These are phyloP conservation scores for Kitagawia praeruptora DNA, from an alignment of 129 eudicot genomes.

Conservation along the genomic window DNA sequence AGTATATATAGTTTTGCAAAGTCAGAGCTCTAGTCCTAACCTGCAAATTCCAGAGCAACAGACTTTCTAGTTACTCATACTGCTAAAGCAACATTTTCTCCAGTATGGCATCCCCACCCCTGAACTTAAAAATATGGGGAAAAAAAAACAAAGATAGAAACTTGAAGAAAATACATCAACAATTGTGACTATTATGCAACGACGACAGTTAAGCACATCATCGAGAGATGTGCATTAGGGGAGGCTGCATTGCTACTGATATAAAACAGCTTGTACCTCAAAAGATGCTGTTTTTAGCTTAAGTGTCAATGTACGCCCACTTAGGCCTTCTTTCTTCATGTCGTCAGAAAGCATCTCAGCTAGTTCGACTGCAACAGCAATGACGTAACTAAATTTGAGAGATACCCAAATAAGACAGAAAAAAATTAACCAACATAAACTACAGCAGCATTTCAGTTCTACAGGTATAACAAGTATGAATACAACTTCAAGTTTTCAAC, in stretches of 20 bases:
- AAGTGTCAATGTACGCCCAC: slow-evolving; percentile 78
- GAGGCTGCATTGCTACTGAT: background rate
- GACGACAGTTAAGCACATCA: background rate
- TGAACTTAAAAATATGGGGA: background rate
- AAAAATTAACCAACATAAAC: background rate
- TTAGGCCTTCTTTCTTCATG: slow-evolving; percentile 66
- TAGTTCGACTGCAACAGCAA: slow-evolving; percentile 63
- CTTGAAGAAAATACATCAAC: background rate
- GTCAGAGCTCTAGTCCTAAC: slow-evolving; percentile 85
- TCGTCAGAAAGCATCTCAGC: slow-evolving; percentile 85
- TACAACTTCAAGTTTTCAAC: background rate
- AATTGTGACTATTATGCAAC: background rate
- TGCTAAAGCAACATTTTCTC: background rate
- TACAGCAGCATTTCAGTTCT: background rate
- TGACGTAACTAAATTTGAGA: background rate
- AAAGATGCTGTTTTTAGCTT: slow-evolving; percentile 79
- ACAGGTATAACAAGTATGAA: background rate
- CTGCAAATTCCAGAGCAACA: slow-evolving; percentile 29
- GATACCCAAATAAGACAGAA: background rate
- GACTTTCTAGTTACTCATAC: background rate
- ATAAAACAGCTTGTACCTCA: slow-evolving; percentile 46
- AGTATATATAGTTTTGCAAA: slow-evolving; percentile 48
- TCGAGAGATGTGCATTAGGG: background rate
- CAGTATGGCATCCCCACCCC: background rate
- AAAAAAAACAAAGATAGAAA: too few relatives aligned